A percentile compares a stretch with the other conserved stretches of the same genome.
Conservation (phyloP, 129 eudicot genomes). For the Lonicera japonica region DNA sequence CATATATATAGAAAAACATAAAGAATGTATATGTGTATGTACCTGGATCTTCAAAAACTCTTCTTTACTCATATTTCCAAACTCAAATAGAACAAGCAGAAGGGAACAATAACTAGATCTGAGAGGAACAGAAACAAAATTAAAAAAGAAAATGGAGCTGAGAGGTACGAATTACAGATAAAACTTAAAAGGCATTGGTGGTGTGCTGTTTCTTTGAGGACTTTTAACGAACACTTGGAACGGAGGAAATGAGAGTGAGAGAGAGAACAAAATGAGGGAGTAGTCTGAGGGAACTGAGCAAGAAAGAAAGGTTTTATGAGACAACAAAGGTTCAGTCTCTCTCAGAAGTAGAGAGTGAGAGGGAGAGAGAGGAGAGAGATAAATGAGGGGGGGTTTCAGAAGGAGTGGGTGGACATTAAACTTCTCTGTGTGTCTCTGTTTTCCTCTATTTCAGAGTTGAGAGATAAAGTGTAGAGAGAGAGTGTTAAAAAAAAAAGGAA, state of each 20-base stretch:
- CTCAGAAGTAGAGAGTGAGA: not conserved
- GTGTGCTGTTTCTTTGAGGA: not conserved
- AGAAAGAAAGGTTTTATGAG: not conserved
- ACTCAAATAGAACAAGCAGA: slow-evolving; percentile 13
- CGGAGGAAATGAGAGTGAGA: slow-evolving; percentile 5
- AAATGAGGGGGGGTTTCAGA: slow-evolving; percentile 17
- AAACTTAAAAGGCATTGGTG: not conserved
- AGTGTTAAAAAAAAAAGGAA: too few species aligned
- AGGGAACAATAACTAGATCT: slow-evolving; percentile 17
- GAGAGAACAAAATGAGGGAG: slow-evolving; percentile 13
- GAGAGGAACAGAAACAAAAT: slow-evolving; percentile 1
- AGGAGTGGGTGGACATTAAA: slow-evolving; percentile 67
- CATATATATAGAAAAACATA: not conserved
- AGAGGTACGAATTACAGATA: slow-evolving; percentile 3
- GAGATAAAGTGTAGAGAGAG: too few species aligned
- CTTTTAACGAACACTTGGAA: not conserved
- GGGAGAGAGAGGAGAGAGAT: slow-evolving; percentile 18
- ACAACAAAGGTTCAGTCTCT: not conserved
- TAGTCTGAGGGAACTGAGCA: not conserved
- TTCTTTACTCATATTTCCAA: slow-evolving; percentile 81
- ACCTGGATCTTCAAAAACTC: slow-evolving; percentile 99
- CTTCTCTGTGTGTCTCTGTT: not conserved
- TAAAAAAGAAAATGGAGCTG: not conserved
- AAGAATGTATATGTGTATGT: slow-evolving; percentile 10
- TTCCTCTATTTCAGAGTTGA: too few species aligned